Evolutionary conservation across 306 rosid genomes (phyloP), one percentile per base, ranked within the genome.

Genomic region (Phaseolus lunatus): DNA sequence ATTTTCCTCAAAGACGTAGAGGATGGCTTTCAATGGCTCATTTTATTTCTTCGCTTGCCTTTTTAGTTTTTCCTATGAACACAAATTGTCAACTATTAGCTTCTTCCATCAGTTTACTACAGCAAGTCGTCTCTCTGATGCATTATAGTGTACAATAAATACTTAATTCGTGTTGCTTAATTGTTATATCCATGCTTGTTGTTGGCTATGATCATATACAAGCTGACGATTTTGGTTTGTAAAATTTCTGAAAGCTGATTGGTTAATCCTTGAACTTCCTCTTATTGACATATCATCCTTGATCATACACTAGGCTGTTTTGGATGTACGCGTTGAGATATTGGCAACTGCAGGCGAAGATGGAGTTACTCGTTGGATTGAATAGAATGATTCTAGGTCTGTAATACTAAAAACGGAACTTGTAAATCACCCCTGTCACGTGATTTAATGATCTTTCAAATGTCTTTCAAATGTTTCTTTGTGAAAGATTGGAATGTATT

Each of bases 331-430:
- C 85, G 72, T 92, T 10, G 99, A 91, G 89, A 83, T 96, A 69
- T 88, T 96, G 77, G 99, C 99, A 47, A 78, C 91, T 9, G 86
- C 78, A 16, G 94, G 93, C 12, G 98, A 91, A 76, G 96, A 90
- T 33, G 99, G 99, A 65, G 86, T 96, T 39, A 92, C 98, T 49
- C 98, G 99, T 80, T 96, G 99, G 99, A 83, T 92, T 70, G 94
- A 91, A 78, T 91, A 85, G 87, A 85, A 26, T 65, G 72, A 37
- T 59, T 81, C 68, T 82, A 72, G 84, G 83, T 78, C 59, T 87
- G 90, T 82, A 71, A 78, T 29, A 64, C 64, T 85, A 65, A 39
- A 47, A 86, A 79, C 74, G 77, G 78, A 84, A 83, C 71, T 80
- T 80, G 90, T 90, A 85, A 74, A 85, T 80, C 76, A 49, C 85